Conservation (phyloP, 1,284 basidiomycete species). For the Mycena citricolor region DNA sequence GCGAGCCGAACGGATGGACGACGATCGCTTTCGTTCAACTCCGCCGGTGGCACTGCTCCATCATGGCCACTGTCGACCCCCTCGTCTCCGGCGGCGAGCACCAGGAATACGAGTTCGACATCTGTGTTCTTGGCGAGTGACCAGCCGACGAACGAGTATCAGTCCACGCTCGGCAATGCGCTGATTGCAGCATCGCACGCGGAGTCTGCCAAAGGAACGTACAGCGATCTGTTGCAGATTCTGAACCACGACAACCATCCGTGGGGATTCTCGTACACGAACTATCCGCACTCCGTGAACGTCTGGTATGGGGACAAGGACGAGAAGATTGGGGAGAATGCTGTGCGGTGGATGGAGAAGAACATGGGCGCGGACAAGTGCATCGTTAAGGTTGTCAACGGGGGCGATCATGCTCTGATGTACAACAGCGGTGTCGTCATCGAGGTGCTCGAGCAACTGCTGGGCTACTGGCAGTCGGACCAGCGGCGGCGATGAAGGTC, state of each 20-base stretch:
- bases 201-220: constrained; percentile 88
- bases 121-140: constrained; percentile 34
- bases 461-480: constrained; percentile 54
- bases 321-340: constrained; percentile 88
- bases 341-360: constrained; percentile 88
- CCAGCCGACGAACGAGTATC: constrained; percentile 38
- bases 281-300: constrained; percentile 77
- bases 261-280: constrained; percentile 81
- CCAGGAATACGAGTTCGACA: constrained; percentile 40
- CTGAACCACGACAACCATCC: constrained; percentile 83
- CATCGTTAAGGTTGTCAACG: constrained; percentile 78
- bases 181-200: constrained; percentile 93
- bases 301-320: constrained; percentile 95
- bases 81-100: constrained; percentile 48
- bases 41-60: constrained; percentile 36
- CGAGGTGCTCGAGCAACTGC: constrained; percentile 77
- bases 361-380: constrained; percentile 79
- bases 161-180: constrained; percentile 77
- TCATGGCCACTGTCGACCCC: constrained; percentile 40
- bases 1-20: constrained; percentile 44
- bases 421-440: constrained; percentile 86
- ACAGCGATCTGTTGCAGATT: constrained; percentile 88
- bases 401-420: constrained; percentile 92
- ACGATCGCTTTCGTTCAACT: constrained; percentile 67
- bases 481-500: constrained; percentile 4